Conservation (phyloP, 306 rosid genomes). For the Prunus padus region DNA sequence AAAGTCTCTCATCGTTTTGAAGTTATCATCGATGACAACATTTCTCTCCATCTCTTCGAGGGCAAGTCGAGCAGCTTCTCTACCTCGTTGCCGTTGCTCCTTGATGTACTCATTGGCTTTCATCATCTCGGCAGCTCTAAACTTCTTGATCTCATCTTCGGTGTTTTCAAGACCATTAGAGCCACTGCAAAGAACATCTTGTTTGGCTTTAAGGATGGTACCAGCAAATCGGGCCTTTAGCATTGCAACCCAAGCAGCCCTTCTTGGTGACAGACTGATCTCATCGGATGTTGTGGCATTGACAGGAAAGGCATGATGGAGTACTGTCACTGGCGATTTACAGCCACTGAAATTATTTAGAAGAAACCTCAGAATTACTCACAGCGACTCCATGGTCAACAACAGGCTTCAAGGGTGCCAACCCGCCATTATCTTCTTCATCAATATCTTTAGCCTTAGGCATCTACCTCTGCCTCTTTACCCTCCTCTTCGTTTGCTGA, state of each 20-base stretch:
- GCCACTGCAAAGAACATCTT: no score
- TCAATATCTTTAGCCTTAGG: no score
- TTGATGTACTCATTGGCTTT: neutral
- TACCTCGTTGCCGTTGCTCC: neutral
- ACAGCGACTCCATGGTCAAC: no score
- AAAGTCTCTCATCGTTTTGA: neutral
- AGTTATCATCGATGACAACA: neutral
- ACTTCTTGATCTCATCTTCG: neutral
- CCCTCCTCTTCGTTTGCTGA: no score
- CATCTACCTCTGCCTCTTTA: no score
- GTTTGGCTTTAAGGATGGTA: neutral
- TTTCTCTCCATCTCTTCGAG: neutral
- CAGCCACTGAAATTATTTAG: no score
- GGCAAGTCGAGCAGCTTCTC: constrained; percentile 1
- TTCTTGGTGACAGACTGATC: no score
- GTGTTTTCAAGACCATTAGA: neutral
- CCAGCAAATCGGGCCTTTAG: neutral
- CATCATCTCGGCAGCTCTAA: neutral
- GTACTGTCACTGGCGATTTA: no score
- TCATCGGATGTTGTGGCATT: neutral
- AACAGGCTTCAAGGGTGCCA: no score
- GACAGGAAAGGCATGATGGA: neutral
- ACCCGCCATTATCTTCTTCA: no score
- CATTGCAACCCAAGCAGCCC: neutral
- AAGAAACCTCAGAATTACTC: no score